Percentiles rank a stretch among this genome's conserved stretches.
phyloP scores from a whole-genome alignment of 2,329 filamentous ascomycete species.

The Talaromyces sp. region DNA sequence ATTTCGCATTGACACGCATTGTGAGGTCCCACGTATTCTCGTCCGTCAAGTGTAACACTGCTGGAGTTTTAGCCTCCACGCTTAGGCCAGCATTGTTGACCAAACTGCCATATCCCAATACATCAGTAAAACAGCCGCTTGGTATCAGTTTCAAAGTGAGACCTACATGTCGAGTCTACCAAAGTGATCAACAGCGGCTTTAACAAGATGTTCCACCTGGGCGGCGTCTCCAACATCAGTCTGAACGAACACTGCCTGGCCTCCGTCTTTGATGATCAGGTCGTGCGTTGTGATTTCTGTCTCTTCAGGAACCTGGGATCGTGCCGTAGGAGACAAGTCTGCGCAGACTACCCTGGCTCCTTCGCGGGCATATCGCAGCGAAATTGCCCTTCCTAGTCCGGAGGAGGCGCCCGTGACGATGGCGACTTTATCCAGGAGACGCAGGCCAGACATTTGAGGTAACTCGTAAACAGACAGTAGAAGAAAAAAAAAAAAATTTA shows the following conservation, averaged over 20 bases:
- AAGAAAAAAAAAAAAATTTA: too few species aligned
- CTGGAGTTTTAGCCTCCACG: constrained; percentile 26
- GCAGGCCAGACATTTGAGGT: constrained; percentile 8
- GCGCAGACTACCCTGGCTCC: constrained; percentile 19
- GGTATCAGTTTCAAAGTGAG: neutral
- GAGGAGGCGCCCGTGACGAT: constrained; percentile 17
- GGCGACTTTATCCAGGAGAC: constrained; percentile 10
- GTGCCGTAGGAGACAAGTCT: constrained; percentile 11
- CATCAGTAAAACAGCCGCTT: neutral
- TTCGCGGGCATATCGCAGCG: constrained; percentile 14
- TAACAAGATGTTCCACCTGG: constrained; percentile 33
- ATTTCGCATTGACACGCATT: constrained; percentile 5
- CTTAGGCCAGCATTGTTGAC: constrained; percentile 49
- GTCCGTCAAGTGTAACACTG: constrained; percentile 41
- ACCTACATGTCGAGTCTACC: neutral
- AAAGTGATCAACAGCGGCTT: constrained; percentile 23
- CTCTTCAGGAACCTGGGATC: constrained; percentile 13
- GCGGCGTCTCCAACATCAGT: constrained; percentile 37
- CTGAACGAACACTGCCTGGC: constrained; percentile 37
- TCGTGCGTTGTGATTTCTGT: constrained; percentile 30
- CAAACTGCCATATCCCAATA: constrained; percentile 25
- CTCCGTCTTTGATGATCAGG: constrained; percentile 29
- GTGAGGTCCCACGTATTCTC: constrained; percentile 42
- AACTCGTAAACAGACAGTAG: too few species aligned
- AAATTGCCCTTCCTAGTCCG: constrained; percentile 16